Base-by-base conservation (phyloP, 352 stramenopile genomes). In the Pythium biforme region DNA sequence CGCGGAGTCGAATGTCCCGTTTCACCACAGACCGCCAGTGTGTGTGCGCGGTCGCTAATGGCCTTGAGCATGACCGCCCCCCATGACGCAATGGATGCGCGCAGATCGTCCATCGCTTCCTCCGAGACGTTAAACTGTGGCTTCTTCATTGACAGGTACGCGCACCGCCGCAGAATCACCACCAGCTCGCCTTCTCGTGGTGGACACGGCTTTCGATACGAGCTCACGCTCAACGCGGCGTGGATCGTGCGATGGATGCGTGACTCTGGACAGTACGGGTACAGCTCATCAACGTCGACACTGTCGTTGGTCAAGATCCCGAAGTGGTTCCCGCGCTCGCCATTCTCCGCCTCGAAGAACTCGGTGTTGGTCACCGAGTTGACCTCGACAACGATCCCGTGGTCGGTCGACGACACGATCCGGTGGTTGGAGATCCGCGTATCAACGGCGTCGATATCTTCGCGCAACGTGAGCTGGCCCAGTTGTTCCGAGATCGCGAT, bases 401-500 rank as follows among this genome's bases (percentile, higher is more conserved):
- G 52, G 19, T 65, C 41, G 4, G 62, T 64, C 8, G 64, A 70
- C 41, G 77, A 81, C 8, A 83, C n/a, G 3, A 87, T 46, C 3
- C 78, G 78, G 37, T 82, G 70, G 41, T 81, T 75, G 37, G 55
- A 77, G 10, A 83, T 75, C 3, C 40, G 67, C 3, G 59, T 53
- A 17, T 69, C 66, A 12, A 74, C 67, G 11, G 62, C 57, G 26
- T 83, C 73, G 33, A 81, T 73, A 53, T 87, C 75, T 55, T 89
- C 77, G 0, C 74, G 71, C 14, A 87, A 45, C 25, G 76, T 85
- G 9, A 78, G 68, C 41, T 86, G 60, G 11, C 76, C 76, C 9
- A 88, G 48, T 15, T 68, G 49, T 52, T 84, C 76, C 3, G 76
- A 81, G 20, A 89, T 77, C 4, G 59, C 77, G 51, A 86, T 87